These are phyloP conservation scores for Plasmodium vinckei DNA, from an alignment of 169 alveolate genomes.

Conservation along the genomic window DNA sequence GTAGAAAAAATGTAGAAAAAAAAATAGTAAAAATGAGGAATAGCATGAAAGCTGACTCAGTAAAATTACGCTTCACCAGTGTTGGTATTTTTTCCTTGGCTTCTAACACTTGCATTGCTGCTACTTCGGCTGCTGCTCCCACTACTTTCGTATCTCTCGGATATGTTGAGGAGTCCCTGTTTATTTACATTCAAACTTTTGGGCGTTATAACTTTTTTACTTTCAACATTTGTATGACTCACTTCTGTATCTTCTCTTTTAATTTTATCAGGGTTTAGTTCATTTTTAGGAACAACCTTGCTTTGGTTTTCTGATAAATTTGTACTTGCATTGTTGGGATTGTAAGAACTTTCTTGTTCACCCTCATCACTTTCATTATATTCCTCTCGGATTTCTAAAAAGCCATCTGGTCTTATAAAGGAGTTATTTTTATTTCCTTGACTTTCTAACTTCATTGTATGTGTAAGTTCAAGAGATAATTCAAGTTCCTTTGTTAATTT, in stretches of 20 bases:
- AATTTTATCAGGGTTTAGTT: neutral
- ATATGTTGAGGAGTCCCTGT: conserved; percentile 51
- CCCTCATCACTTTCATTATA: conserved; percentile 56
- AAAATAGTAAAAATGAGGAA: too few relatives aligned
- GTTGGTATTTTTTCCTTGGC: too few relatives aligned
- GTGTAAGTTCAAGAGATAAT: conserved; percentile 45
- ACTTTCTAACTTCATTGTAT: neutral
- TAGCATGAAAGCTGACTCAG: too few relatives aligned
- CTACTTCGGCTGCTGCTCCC: neutral
- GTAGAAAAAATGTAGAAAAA: too few relatives aligned
- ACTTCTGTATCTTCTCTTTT: neutral
- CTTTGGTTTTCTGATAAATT: too few relatives aligned
- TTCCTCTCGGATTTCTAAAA: conserved; percentile 49
- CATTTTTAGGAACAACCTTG: neutral
- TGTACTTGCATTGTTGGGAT: neutral
- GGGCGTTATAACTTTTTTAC: neutral
- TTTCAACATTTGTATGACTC: neutral
- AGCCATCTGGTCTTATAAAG: conserved; percentile 61
- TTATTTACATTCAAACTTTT: conserved; percentile 49
- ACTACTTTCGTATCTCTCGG: conserved; percentile 36
- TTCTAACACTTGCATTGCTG: too few relatives aligned
- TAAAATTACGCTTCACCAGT: too few relatives aligned
- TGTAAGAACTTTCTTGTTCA: neutral
- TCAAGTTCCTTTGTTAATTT: conserved; percentile 55
- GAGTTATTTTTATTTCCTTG: conserved; percentile 10